Percentiles rank a stretch among this genome's conserved stretches.
phyloP scores from a whole-genome alignment of 805 yeast genomes.

The Zygosaccharomyces pseudorouxii region DNA sequence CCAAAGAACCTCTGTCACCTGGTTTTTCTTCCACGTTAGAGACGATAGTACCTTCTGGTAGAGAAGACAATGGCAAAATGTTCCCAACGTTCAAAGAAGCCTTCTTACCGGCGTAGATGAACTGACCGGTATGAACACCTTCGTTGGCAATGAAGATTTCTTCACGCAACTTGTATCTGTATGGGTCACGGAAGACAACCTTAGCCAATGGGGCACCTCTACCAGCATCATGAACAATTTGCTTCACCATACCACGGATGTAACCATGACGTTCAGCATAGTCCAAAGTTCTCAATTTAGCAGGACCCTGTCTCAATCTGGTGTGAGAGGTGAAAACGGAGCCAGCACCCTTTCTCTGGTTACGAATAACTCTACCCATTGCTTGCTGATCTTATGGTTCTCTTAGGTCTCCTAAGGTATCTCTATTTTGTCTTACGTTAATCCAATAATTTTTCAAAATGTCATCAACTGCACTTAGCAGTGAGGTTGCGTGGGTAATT shows the following conservation, averaged over 20 bases:
- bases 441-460: slow-evolving; percentile 2
- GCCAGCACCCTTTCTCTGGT: slow-evolving; percentile 99
- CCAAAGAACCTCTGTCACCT: slow-evolving; percentile 99
- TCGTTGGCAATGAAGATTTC: slow-evolving; percentile 99
- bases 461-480: slow-evolving; percentile 1
- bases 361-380: slow-evolving; percentile 94
- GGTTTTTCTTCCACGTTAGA: slow-evolving; percentile 98
- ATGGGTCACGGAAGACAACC: slow-evolving; percentile 99
- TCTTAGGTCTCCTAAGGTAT: slow-evolving; percentile 1
- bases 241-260: slow-evolving; percentile 98
- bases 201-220: slow-evolving; percentile 99
- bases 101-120: slow-evolving; percentile 97
- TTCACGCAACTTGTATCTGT: slow-evolving; percentile 96
- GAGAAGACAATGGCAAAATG: slow-evolving; percentile 92
- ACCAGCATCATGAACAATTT: slow-evolving; percentile 98
- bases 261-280: slow-evolving; percentile 99
- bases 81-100: slow-evolving; percentile 96
- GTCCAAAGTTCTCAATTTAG: slow-evolving; percentile 98
- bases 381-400: slow-evolving; percentile 34
- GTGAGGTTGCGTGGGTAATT: slow-evolving; percentile 2
- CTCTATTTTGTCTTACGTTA: slow-evolving; percentile 7
- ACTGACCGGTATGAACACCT: slow-evolving; percentile 99
- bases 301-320: slow-evolving; percentile 99
- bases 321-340: slow-evolving; percentile 99
- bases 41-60: slow-evolving; percentile 99